phyloP scores from a whole-genome alignment of 495 filamentous ascomycete genomes.

The Filosporella fistucella region DNA sequence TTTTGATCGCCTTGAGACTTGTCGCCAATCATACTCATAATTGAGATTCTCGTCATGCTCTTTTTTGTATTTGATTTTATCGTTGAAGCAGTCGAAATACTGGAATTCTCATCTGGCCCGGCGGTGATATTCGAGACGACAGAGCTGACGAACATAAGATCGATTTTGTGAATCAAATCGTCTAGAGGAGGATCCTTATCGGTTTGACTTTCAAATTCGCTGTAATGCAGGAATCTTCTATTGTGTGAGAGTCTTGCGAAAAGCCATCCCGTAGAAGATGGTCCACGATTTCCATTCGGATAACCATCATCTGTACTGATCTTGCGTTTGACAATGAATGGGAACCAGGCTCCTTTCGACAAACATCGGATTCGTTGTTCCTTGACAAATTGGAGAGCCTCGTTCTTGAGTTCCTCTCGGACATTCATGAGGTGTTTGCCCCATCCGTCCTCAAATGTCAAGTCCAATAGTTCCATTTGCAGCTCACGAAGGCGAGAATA shows the following conservation, averaged over 20 bases:
- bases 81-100: conserved; percentile 42
- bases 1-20: conserved; percentile 1
- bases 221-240: conserved; percentile 83
- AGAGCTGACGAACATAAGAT: conserved; percentile 82
- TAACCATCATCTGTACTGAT: conserved; percentile 33
- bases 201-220: conserved; percentile 69
- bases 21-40: conserved; percentile 63
- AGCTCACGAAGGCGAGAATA: conserved; percentile 70
- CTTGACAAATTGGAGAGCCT: conserved; percentile 92
- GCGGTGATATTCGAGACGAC: conserved; percentile 90
- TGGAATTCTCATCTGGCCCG: conserved; percentile 16
- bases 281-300: conserved; percentile 19
- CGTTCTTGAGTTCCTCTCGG: conserved; percentile 86
- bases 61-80: conserved; percentile 36
- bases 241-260: conserved; percentile 91
- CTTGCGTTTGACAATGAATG: conserved; percentile 40
- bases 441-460: conserved; percentile 93
- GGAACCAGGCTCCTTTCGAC: conserved; percentile 87
- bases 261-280: conserved; percentile 52
- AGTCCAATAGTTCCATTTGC: conserved; percentile 92
- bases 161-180: conserved; percentile 74
- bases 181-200: conserved; percentile 68
- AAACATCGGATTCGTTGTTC: conserved; percentile 95
- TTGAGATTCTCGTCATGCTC: conserved; percentile 82
- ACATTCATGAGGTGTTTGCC: conserved; percentile 84